A percentile compares a stretch with the other conserved stretches of the same genome.
phyloP scores from a whole-genome alignment of 805 yeast species.

The Wickerhamomyces chambardii region DNA sequence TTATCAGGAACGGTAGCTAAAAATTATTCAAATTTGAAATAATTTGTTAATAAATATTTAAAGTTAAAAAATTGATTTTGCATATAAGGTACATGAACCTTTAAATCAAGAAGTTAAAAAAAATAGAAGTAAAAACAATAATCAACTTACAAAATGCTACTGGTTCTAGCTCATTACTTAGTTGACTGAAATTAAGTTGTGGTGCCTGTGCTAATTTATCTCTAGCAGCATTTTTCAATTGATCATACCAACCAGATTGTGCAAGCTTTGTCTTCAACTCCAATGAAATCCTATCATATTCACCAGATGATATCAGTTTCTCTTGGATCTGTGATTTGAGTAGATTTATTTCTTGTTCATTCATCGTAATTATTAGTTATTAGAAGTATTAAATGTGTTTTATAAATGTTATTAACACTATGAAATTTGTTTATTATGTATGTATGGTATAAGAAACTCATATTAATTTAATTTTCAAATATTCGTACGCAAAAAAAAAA shows the following conservation, averaged over 20 bases:
- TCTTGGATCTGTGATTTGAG: constrained; percentile 58
- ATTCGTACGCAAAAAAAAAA: no score
- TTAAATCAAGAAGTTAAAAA: no score
- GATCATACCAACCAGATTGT: constrained; percentile 83
- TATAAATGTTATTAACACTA: no score
- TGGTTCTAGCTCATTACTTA: constrained; percentile 47
- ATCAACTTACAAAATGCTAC: constrained; percentile 47
- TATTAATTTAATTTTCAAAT: no score
- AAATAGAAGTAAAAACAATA: neutral
- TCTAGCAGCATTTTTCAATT: constrained; percentile 53
- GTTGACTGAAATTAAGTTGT: constrained; percentile 39
- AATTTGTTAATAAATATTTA: no score
- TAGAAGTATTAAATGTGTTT: no score
- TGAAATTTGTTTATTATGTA: no score
- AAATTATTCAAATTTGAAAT: no score
- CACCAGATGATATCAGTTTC: constrained; percentile 67
- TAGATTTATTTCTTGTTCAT: constrained; percentile 4
- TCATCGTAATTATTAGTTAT: neutral
- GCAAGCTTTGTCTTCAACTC: constrained; percentile 54
- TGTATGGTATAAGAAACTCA: no score
- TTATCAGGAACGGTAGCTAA: constrained; percentile 55
- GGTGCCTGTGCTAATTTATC: constrained; percentile 30
- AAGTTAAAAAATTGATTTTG: no score
- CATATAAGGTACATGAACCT: no score
- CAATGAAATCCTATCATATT: constrained; percentile 67